These are phyloP conservation scores for Colletotrichum sidae DNA, from an alignment of 2,329 filamentous ascomycete species.

Conservation along the genomic window DNA sequence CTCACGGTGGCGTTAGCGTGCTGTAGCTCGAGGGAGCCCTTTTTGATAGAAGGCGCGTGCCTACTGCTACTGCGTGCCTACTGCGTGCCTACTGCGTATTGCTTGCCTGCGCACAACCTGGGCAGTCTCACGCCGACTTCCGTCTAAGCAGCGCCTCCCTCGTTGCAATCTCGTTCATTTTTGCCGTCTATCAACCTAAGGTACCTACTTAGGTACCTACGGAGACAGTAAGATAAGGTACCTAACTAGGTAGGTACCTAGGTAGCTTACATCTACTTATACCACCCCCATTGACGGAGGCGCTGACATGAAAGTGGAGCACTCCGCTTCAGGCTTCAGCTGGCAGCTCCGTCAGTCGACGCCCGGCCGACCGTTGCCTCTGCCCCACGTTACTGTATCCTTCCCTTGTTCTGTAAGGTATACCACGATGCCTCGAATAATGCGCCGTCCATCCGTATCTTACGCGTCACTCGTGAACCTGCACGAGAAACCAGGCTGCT, in stretches of 20 bases:
- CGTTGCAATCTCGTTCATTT: conserved; percentile 15
- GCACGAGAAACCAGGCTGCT: not conserved
- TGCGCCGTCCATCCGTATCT: not conserved
- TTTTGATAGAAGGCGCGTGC: not conserved
- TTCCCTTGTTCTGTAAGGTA: not conserved
- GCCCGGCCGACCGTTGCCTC: not conserved
- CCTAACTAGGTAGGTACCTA: not conserved
- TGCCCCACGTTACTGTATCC: not conserved
- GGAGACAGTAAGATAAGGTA: not conserved
- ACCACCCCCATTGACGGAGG: too few relatives aligned
- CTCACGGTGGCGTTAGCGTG: not conserved
- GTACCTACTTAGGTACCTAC: too few relatives aligned
- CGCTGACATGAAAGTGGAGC: not conserved
- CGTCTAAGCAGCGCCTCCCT: conserved; percentile 21
- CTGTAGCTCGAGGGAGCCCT: not conserved
- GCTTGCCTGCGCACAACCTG: not conserved
- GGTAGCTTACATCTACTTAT: too few relatives aligned
- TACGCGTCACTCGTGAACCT: not conserved
- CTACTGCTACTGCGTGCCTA: not conserved
- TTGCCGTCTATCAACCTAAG: not conserved
- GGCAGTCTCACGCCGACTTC: not conserved
- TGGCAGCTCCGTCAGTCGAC: conserved; percentile 5
- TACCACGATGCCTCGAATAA: not conserved
- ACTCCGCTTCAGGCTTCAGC: not conserved
- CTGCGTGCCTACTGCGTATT: too few relatives aligned